phyloP scores from a whole-genome alignment of 1,284 basidiomycete genomes.

The Ustilago xerochloae region DNA sequence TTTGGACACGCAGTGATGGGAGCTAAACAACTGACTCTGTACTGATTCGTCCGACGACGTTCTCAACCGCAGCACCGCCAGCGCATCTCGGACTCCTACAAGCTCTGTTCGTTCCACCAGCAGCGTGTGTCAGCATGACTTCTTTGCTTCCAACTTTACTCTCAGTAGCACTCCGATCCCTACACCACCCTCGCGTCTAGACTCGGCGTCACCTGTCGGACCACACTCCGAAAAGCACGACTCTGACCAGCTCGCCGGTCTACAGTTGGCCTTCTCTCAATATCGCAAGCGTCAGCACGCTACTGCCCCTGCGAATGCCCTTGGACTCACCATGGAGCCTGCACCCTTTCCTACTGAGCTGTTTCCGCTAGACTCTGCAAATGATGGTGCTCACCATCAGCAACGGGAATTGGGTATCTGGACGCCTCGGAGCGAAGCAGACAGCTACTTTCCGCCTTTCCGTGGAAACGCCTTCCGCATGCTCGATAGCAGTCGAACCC shows the following conservation, averaged over 20 bases:
- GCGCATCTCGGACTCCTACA: slow-evolving; percentile 24
- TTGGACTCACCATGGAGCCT: slow-evolving; percentile 29
- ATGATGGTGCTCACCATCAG: neutral
- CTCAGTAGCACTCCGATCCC: slow-evolving; percentile 2
- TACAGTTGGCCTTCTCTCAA: neutral
- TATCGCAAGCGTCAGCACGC: neutral
- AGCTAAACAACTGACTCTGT: neutral
- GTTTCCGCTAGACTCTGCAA: slow-evolving; percentile 10
- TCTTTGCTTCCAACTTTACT: neutral
- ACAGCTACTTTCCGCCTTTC: slow-evolving; percentile 5
- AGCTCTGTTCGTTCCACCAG: slow-evolving; percentile 34
- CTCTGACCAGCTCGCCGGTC: neutral
- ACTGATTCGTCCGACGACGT: too few species aligned
- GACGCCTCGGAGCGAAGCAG: slow-evolving; percentile 17
- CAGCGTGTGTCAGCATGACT: neutral
- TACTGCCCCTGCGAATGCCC: slow-evolving; percentile 10
- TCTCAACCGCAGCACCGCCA: neutral
- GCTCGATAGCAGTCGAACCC: neutral
- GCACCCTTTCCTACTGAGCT: slow-evolving; percentile 12
- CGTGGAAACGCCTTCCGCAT: neutral
- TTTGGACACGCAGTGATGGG: neutral
- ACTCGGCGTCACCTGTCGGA: neutral
- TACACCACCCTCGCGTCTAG: neutral
- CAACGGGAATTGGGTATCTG: neutral
- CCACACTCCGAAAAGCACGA: neutral